Conservation (phyloP, 129 eudicot species). For the Calendula officinalis region DNA sequence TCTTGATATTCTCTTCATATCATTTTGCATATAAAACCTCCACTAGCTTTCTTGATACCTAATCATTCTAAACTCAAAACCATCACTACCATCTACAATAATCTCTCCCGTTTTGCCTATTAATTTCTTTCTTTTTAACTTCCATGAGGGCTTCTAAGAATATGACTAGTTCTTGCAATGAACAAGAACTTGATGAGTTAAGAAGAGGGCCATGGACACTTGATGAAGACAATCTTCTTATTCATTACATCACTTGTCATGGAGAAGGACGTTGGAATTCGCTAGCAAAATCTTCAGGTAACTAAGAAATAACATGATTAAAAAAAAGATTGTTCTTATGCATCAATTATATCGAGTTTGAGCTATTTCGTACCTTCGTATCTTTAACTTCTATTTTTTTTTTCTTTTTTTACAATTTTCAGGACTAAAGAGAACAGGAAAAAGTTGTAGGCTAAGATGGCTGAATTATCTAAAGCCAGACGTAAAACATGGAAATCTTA, state of each 20-base stretch:
- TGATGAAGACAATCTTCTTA: constrained; percentile 85
- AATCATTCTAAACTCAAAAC: constrained; percentile 29
- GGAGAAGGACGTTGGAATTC: constrained; percentile 96
- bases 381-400: neutral
- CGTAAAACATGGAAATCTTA: constrained; percentile 45
- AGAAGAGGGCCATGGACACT: constrained; percentile 99
- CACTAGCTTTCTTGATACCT: constrained; percentile 25
- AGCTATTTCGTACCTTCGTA: neutral
- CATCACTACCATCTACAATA: constrained; percentile 11
- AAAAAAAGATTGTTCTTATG: neutral
- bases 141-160: constrained; percentile 35
- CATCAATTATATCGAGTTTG: constrained; percentile 9
- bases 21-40: constrained; percentile 36
- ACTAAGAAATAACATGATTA: neutral
- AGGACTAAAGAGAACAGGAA: constrained; percentile 92
- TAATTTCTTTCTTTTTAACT: neutral
- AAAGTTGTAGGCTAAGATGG: constrained; percentile 66
- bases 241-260: constrained; percentile 57
- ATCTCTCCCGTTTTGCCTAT: constrained; percentile 20
- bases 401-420: neutral
- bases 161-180: constrained; percentile 33
- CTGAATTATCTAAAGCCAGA: constrained; percentile 39
- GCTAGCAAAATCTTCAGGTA: constrained; percentile 86
- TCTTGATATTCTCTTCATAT: constrained; percentile 20
- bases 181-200: constrained; percentile 50